phyloP scores from a whole-genome alignment of 2,329 filamentous ascomycete genomes.

The Hyphodiscus sp. region DNA sequence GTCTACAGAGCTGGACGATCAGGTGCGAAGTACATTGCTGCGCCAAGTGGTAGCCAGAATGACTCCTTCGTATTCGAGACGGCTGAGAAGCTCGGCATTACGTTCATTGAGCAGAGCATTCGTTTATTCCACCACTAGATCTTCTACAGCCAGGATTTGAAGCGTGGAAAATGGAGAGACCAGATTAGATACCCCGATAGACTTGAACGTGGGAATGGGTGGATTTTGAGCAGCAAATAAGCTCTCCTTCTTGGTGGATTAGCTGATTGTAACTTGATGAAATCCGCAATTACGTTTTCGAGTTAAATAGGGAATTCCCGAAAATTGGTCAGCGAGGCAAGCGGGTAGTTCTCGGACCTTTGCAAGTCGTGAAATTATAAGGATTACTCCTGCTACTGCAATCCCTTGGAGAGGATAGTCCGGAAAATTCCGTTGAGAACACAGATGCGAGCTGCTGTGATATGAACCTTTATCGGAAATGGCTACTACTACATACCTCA shows the following conservation, averaged over 20 bases:
- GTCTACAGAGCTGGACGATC: slow-evolving; percentile 86
- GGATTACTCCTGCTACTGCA: too few relatives aligned
- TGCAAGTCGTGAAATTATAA: too few relatives aligned
- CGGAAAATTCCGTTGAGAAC: too few relatives aligned
- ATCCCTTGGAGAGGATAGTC: too few relatives aligned
- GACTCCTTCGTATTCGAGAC: slow-evolving; percentile 78
- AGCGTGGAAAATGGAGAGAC: slow-evolving; percentile 16
- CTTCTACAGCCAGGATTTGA: slow-evolving; percentile 1
- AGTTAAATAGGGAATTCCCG: too few relatives aligned
- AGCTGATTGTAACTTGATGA: too few relatives aligned
- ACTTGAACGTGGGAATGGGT: background rate
- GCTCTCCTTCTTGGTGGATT: background rate
- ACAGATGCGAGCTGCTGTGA: too few relatives aligned
- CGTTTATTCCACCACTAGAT: slow-evolving; percentile 88
- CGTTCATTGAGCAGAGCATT: slow-evolving; percentile 86
- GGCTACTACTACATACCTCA: too few relatives aligned
- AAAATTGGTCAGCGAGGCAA: too few relatives aligned
- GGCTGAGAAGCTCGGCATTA: slow-evolving; percentile 85
- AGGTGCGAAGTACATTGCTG: slow-evolving; percentile 92
- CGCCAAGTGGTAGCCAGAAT: slow-evolving; percentile 85
- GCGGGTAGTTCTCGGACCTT: too few relatives aligned
- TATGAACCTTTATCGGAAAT: too few relatives aligned
- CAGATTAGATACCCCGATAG: slow-evolving; percentile 15
- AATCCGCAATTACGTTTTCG: too few relatives aligned
- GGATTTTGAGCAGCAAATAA: background rate